Evolutionary conservation across 768 basidiomycete species (phyloP).

Genomic region (Phaffia australis): DNA sequence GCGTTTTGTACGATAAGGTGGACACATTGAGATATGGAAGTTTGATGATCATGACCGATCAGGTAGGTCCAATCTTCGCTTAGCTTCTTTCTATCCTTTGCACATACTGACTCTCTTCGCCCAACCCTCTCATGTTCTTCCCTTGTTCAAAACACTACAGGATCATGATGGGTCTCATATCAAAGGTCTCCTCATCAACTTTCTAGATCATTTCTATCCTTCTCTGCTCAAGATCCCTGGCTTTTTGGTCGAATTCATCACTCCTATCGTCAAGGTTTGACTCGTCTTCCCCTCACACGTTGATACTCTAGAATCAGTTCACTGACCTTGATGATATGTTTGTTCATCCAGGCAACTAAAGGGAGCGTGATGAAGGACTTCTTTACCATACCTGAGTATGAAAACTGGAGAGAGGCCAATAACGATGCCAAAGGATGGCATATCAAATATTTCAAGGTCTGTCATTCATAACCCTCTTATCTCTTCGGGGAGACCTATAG

Average conservation of each 20-base stretch:
- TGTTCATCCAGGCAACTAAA: slow-evolving; percentile 53
- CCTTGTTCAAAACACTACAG: slow-evolving; percentile 39
- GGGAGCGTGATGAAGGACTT: slow-evolving; percentile 69
- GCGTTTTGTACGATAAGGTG: slow-evolving; percentile 67
- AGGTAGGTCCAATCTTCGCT: slow-evolving; percentile 47
- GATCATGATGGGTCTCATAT: slow-evolving; percentile 99
- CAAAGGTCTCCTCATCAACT: slow-evolving; percentile 98
- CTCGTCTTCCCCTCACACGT: neutral
- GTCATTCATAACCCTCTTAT: slow-evolving; percentile 26
- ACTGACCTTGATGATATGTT: neutral
- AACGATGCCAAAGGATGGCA: slow-evolving; percentile 70
- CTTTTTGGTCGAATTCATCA: slow-evolving; percentile 96
- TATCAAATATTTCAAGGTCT: slow-evolving; percentile 92
- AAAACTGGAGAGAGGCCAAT: slow-evolving; percentile 75
- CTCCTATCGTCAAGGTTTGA: slow-evolving; percentile 85
- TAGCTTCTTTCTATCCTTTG: neutral
- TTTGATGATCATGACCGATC: slow-evolving; percentile 99
- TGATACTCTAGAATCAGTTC: neutral
- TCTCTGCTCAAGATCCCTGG: slow-evolving; percentile 79
- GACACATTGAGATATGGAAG: slow-evolving; percentile 75
- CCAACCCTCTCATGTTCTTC: neutral
- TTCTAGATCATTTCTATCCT: slow-evolving; percentile 91
- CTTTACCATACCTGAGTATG: slow-evolving; percentile 95
- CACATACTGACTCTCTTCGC: neutral
- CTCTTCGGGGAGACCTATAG: neutral